phyloP scores from a whole-genome alignment of 192 early-diverging fungal species.

The Kappamyces sp. region DNA sequence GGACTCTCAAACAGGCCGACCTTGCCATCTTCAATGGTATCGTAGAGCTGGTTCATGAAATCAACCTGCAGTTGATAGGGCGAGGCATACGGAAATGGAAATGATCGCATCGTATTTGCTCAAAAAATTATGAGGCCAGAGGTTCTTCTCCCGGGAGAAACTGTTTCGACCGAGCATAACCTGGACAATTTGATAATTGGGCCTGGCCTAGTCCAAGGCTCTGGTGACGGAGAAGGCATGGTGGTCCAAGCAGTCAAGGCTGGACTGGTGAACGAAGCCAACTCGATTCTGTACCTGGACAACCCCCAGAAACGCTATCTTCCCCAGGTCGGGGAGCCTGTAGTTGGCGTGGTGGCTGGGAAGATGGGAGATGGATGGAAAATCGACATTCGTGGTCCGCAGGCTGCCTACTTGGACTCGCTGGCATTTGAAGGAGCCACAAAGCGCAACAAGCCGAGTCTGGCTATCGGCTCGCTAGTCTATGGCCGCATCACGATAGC shows the following conservation, averaged over 20 bases:
- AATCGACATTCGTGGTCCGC: constrained; percentile 92
- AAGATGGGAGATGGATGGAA: constrained; percentile 71
- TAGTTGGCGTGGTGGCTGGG: constrained; percentile 70
- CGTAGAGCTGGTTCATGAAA: constrained; percentile 74
- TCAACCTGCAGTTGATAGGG: constrained; percentile 72
- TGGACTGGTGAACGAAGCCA: constrained; percentile 4
- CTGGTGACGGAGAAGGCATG: too few relatives aligned
- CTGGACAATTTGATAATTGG: too few relatives aligned
- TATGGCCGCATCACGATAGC: constrained; percentile 82
- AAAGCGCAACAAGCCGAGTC: constrained; percentile 80
- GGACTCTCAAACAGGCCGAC: constrained; percentile 87
- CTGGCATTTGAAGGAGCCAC: constrained; percentile 94
- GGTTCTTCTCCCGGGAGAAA: too few relatives aligned
- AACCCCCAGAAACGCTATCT: constrained; percentile 54
- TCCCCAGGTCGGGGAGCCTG: constrained; percentile 75
- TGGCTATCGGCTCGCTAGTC: constrained; percentile 69
- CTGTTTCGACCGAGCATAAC: too few relatives aligned
- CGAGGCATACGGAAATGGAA: constrained; percentile 51
- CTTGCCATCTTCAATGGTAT: constrained; percentile 57
- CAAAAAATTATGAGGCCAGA: too few relatives aligned
- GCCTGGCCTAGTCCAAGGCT: too few relatives aligned
- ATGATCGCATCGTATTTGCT: neutral
- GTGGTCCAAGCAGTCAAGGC: neutral
- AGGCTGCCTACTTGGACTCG: constrained; percentile 67
- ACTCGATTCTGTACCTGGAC: constrained; percentile 1